Evolutionary conservation across 2,329 filamentous ascomycete species (phyloP), one percentile per base, ranked within the genome.

Genomic region (Penicillium sp.): DNA sequence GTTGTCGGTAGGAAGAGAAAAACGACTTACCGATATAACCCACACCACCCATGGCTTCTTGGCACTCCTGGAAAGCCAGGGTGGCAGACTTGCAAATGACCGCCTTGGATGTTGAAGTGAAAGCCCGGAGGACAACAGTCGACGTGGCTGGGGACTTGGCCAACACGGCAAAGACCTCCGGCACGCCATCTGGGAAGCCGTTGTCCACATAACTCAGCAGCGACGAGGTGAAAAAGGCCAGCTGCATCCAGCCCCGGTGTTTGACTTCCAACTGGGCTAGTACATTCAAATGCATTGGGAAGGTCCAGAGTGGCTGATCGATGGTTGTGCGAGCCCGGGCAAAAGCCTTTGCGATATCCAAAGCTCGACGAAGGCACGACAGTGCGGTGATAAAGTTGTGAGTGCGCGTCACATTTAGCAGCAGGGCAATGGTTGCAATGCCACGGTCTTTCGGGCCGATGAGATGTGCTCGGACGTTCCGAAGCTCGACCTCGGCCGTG

Each of bases 401-500:
- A 5, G 71, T 63, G 25, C 74, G 65, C 2, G 74, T 94, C 56
- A 89, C 81, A 53, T 84, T 89, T 5, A 91, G 74, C 11, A 91
- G 73, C 1, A 82, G 82, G 44, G 80, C 78, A 53, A 91, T 87
- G 60, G 88, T 85, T 25, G 81, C 79, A 33, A 89, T 79, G 1
- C 88, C 88, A 33, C 80, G 71, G 1, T 87, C 86, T 57, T 87
- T 81, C 3, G 78, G 70, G 10, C 88, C 88, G 30, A 91, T 72
- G 3, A 89, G 75, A 76, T 84, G 85, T 7, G 74, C 85, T 5
- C 84, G 79, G 76, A 83, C 82, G n/a, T 76, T 77, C 13, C 78
- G 74, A 3, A 88, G 76, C 51, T 86, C 85, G 0, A 91, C 77
- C 66, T 91, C 87, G 0, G 87, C 88, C 0, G 88, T 90, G 0